Evolutionary conservation across 129 eudicot genomes (phyloP).

Genomic region (Saposhnikovia divaricata): DNA sequence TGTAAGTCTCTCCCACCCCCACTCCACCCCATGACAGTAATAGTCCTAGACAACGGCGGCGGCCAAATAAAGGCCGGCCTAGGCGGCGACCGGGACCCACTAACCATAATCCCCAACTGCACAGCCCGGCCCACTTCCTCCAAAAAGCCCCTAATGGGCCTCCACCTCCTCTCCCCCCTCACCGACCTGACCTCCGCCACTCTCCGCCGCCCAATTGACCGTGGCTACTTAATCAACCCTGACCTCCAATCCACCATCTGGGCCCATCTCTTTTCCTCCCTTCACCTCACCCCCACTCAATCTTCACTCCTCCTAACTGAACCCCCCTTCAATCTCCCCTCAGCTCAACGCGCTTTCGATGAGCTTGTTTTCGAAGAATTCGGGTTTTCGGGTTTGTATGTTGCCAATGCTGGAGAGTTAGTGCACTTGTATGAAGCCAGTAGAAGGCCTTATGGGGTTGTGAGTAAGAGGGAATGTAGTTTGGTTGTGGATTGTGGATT

Average conservation of each 20-base stretch:
- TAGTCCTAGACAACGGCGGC: constrained; percentile 96
- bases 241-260: constrained; percentile 85
- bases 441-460: constrained; percentile 64
- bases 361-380: constrained; percentile 84
- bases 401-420: constrained; percentile 60
- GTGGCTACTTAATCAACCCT: constrained; percentile 80
- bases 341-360: constrained; percentile 47
- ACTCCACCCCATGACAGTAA: constrained; percentile 23
- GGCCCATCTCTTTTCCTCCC: constrained; percentile 73
- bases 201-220: constrained; percentile 94
- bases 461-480: constrained; percentile 66
- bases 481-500: constrained; percentile 90
- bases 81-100: constrained; percentile 84
- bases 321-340: constrained; percentile 73
- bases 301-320: constrained; percentile 67
- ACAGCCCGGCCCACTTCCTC: constrained; percentile 59
- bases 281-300: constrained; percentile 37
- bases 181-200: constrained; percentile 91
- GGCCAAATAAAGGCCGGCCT: constrained; percentile 76
- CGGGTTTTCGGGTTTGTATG: constrained; percentile 39
- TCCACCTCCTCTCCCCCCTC: constrained; percentile 51
- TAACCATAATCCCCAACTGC: constrained; percentile 78
- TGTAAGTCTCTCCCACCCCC: background rate
- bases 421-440: constrained; percentile 87
- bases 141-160: constrained; percentile 55